A percentile compares a stretch with the other conserved stretches of the same genome.
phyloP scores from a whole-genome alignment of 192 early-diverging fungal species.

The Gonapodya prolifera region DNA sequence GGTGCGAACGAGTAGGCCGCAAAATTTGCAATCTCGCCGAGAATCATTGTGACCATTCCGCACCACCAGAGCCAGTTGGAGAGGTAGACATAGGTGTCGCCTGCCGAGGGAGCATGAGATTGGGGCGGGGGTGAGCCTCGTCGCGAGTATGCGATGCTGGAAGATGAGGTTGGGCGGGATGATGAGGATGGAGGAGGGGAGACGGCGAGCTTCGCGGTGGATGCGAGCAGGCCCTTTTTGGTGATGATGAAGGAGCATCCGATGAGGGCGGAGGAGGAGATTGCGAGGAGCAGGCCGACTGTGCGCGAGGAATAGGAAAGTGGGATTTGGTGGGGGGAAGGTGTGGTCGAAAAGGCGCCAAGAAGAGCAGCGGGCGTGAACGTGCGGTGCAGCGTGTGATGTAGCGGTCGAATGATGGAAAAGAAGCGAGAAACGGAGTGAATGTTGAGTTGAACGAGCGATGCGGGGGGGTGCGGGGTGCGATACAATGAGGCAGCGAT shows the following conservation, averaged over 20 bases:
- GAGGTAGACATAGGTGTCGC: slow-evolving; percentile 67
- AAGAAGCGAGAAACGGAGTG: too few species aligned
- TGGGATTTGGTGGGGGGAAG: too few species aligned
- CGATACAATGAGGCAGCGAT: too few species aligned
- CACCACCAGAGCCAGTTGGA: slow-evolving; percentile 83
- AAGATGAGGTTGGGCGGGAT: slow-evolving; percentile 5
- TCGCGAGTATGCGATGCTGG: not conserved
- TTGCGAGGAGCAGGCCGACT: slow-evolving; percentile 73
- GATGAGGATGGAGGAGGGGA: not conserved
- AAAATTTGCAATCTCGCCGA: slow-evolving; percentile 92
- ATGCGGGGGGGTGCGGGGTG: too few species aligned
- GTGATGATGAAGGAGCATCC: slow-evolving; percentile 87
- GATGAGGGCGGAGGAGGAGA: slow-evolving; percentile 78
- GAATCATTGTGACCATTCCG: slow-evolving; percentile 78
- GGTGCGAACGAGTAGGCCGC: slow-evolving; percentile 91
- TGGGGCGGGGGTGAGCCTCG: too few species aligned
- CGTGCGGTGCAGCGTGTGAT: too few species aligned
- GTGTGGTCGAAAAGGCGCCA: too few species aligned
- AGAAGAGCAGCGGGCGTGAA: too few species aligned
- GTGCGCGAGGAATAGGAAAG: too few species aligned
- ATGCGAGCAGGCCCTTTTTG: slow-evolving; percentile 81
- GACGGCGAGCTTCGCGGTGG: not conserved
- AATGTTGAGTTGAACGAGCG: too few species aligned
- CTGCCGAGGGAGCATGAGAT: slow-evolving; percentile 25
- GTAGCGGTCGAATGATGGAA: too few species aligned